phyloP scores from a whole-genome alignment of 805 yeast species.

The Metschnikowia lunata region DNA sequence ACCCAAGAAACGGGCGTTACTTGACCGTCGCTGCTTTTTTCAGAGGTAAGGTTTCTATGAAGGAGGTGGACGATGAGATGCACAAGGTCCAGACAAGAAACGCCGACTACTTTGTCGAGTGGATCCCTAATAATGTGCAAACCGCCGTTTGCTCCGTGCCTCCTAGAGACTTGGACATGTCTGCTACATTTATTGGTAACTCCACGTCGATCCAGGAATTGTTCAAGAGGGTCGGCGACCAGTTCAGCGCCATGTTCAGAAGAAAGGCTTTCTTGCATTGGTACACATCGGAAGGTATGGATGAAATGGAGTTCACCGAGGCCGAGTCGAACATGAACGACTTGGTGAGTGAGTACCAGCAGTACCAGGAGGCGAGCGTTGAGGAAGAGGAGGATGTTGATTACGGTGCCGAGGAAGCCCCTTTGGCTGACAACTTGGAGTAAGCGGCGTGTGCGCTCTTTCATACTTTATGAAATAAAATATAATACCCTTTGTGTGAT shows the following conservation, averaged over 20 bases:
- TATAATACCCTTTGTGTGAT: constrained; percentile 8
- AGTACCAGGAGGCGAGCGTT: constrained; percentile 78
- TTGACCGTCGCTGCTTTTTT: constrained; percentile 91
- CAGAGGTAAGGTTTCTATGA: constrained; percentile 88
- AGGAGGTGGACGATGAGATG: constrained; percentile 95
- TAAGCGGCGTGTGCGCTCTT: constrained; percentile 16
- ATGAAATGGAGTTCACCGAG: constrained; percentile 88
- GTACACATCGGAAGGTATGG: constrained; percentile 97
- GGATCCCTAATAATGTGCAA: constrained; percentile 96
- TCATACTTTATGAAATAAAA: constrained; percentile 1
- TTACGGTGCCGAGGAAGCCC: constrained; percentile 56
- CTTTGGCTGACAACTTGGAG: constrained; percentile 50
- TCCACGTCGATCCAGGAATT: constrained; percentile 90
- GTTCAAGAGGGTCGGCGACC: constrained; percentile 84
- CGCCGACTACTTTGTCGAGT: constrained; percentile 81
- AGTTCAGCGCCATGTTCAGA: constrained; percentile 87
- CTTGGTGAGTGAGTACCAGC: constrained; percentile 83
- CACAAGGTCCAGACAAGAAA: constrained; percentile 76
- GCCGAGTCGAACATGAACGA: constrained; percentile 91
- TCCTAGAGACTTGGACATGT: constrained; percentile 78
- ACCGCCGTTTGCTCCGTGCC: constrained; percentile 91
- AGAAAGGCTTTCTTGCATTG: constrained; percentile 95
- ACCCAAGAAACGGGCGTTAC: constrained; percentile 87
- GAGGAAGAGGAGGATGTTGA: constrained; percentile 77
- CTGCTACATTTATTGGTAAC: constrained; percentile 91